phyloP scores from a whole-genome alignment of 495 filamentous ascomycete species.

The Penicillium mononematosum region DNA sequence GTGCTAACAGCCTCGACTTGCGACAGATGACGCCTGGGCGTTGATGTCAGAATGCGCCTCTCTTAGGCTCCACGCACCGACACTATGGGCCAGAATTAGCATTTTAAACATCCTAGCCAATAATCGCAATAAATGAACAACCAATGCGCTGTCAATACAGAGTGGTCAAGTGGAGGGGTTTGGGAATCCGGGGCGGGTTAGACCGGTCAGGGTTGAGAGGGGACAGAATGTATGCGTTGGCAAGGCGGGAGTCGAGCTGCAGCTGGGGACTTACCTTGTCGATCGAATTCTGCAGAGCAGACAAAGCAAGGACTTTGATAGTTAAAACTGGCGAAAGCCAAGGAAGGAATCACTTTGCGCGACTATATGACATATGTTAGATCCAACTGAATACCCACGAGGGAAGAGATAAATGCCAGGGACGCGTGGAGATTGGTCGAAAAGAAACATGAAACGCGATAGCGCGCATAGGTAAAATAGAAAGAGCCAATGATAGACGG shows the following conservation, averaged over 20 bases:
- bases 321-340: slow-evolving; percentile 1
- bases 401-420: slow-evolving; percentile 22
- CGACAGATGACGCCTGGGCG: slow-evolving; percentile 13
- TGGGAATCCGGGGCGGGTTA: slow-evolving; percentile 31
- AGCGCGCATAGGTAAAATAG: slow-evolving; percentile 10
- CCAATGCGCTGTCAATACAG: slow-evolving; percentile 33
- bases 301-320: slow-evolving; percentile 18
- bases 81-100: slow-evolving; percentile 34
- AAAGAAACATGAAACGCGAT: slow-evolving; percentile 17
- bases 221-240: slow-evolving; percentile 52
- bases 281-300: slow-evolving; percentile 35
- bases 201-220: slow-evolving; percentile 31
- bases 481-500: slow-evolving; percentile 18
- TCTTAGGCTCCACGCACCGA: slow-evolving; percentile 17
- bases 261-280: slow-evolving; percentile 47
- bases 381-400: slow-evolving; percentile 12
- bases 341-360: slow-evolving; percentile 22
- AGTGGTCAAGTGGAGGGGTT: slow-evolving; percentile 23
- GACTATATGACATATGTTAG: slow-evolving; percentile 21
- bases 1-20: slow-evolving; percentile 27
- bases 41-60: slow-evolving; percentile 26
- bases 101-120: slow-evolving; percentile 22
- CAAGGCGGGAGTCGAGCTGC: slow-evolving; percentile 38
- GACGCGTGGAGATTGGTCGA: slow-evolving; percentile 32
- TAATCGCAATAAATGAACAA: slow-evolving; percentile 17